Conservation (phyloP, 352 stramenopile genomes). For the Pythium sp. region DNA sequence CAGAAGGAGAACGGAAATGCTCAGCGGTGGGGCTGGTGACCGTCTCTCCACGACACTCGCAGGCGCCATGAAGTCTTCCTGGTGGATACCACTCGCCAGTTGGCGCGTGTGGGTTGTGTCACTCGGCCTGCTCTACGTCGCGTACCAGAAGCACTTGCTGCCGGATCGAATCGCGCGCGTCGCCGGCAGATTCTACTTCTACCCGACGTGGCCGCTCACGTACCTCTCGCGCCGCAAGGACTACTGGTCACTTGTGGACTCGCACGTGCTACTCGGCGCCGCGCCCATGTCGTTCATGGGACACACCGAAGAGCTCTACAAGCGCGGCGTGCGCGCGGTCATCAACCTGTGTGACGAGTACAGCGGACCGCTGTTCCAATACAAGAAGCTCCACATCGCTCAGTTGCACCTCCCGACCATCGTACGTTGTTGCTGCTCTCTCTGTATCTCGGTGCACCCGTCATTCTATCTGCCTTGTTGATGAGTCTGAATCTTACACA, state of each 20-base stretch:
- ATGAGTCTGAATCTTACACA: not conserved
- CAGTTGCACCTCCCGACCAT: constrained; percentile 90
- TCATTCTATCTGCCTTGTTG: not conserved
- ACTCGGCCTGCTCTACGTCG: constrained; percentile 51
- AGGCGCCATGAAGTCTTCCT: not conserved
- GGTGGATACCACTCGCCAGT: not conserved
- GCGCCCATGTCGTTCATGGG: constrained; percentile 89
- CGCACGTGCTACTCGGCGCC: constrained; percentile 89
- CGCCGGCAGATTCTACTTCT: constrained; percentile 87
- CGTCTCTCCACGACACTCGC: not conserved
- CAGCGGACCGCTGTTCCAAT: constrained; percentile 79
- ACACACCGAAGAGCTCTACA: constrained; percentile 80
- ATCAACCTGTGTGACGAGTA: constrained; percentile 98
- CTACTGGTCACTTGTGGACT: constrained; percentile 92
- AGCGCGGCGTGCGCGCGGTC: constrained; percentile 85
- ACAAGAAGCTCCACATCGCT: constrained; percentile 86
- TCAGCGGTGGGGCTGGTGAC: not conserved
- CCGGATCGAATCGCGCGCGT: constrained; percentile 69
- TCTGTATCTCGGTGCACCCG: not conserved
- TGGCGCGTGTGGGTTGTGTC: constrained; percentile 24
- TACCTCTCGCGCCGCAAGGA: constrained; percentile 81
- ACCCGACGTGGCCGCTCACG: constrained; percentile 92
- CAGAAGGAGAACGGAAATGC: not conserved
- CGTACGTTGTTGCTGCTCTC: constrained; percentile 37
- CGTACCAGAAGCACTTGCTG: constrained; percentile 91